Evolutionary conservation across 1,139 yeast genomes (phyloP), one percentile per base, ranked within the genome.

Genomic region (Yamadazyma diddensiae): DNA sequence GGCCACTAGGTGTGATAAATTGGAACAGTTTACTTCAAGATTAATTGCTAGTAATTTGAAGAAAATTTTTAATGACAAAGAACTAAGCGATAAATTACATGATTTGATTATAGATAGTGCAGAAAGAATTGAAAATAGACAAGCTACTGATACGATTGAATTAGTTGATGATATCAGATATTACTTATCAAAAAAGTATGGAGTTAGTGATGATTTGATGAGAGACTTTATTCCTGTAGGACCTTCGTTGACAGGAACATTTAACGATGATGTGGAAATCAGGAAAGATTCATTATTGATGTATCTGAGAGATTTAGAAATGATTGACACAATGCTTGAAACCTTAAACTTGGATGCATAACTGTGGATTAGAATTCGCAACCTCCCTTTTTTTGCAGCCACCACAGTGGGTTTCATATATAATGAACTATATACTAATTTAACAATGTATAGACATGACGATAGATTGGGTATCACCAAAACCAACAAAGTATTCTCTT

Each of bases 101-200:
- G 35, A 29, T 1, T 41, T 65, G 12, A 55, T 67, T 10, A 30
- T 29, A 45, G 66, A 65, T 30, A 73, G 83, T 49, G 83, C 94
- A 0, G 48, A 53, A 9, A 62, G 87, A 45, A 82, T 84, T 36
- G 52, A 67, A 15, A 59, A 57, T 12, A 69, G 94, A 51, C 80
- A 84, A 46, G 84, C 77, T 37, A 80, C 85, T 0, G 94, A 84
- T 56, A 81, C 94, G 1, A 81, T 84, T 51, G 94, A 84, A 48
- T 59, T 84, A 43, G 63, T 84, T 24, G 94, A 84, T 57, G 94
- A 84, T 57, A 79, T 84, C 8, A 63, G 90, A 39, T 84, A 71
- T 53, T 82, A 79, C 43, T 54, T 84, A 34, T 57, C 70, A 3
- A 69, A 71, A 47, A 76, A 73, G 42, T 71, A 72, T 41, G 54